These are phyloP conservation scores for Fraxinus sp. DNA, from an alignment of 305 asterid species.

Conservation along the genomic window DNA sequence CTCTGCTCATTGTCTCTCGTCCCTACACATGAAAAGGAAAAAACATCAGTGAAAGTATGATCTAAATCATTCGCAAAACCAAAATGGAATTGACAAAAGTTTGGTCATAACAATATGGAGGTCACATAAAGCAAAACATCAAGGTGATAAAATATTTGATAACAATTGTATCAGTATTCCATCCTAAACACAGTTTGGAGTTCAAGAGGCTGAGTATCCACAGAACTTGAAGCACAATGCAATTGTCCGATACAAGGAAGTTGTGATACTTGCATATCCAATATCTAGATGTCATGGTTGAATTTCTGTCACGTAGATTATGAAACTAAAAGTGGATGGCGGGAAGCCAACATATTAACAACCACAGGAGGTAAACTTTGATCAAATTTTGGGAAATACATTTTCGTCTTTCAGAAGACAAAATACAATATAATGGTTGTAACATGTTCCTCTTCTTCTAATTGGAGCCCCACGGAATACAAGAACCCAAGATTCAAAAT, in stretches of 20 bases:
- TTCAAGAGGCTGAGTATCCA: background rate
- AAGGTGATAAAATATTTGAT: background rate
- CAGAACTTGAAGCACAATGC: background rate
- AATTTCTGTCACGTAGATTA: background rate
- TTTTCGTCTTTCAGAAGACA: background rate
- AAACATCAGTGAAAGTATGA: background rate
- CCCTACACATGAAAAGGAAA: constrained; percentile 29
- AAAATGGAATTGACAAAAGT: background rate
- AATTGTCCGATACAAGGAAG: background rate
- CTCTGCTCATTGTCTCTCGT: constrained; percentile 50
- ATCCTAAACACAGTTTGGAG: background rate
- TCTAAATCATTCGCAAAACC: background rate
- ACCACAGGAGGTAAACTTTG: background rate
- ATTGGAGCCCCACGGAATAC: background rate
- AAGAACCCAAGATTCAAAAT: background rate
- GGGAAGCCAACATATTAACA: background rate
- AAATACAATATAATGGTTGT: background rate
- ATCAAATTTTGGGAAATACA: background rate
- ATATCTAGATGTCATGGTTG: background rate
- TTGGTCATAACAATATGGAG: background rate
- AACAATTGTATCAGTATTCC: background rate
- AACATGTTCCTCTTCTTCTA: background rate
- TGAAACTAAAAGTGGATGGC: background rate
- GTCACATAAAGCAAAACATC: background rate
- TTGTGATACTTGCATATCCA: background rate